Base-by-base conservation (phyloP, 192 early-diverging fungal genomes). In the Coemansia reversa region DNA sequence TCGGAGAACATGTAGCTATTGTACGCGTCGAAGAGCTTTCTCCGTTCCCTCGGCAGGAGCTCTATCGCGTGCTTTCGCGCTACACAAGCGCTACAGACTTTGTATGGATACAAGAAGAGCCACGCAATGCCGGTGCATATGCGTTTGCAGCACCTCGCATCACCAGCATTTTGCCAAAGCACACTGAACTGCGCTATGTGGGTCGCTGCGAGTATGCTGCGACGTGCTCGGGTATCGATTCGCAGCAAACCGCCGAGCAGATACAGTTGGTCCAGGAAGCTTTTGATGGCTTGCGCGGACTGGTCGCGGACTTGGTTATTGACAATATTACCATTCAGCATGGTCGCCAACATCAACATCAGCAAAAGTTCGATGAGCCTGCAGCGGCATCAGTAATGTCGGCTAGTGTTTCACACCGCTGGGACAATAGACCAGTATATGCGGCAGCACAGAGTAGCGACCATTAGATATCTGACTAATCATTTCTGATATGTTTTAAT, bases 121-220 rank as follows among this genome's bases (percentile, higher is more conserved):
- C 94, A 23, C 89, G 95, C 75, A 98, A 98, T 66, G 86, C 90
- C 50, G 96, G 96, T 22, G 89, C 92, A 14, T 98, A 91, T 70
- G 83, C 88, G 14, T 98, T 93, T 83, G 86, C 91, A 30, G 90
- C 84, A 39, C 95, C 93, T 25, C 83, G 96, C 47, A 80, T 98
- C 69, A 76, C 84, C 62, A 83, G 86, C 55, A 57, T 96, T 29
- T 60, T 97, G 47, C 92, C 94, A 9, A 57, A 65, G 45, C 65
- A 75, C 39, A 65, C 72, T 42, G 51, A 81, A 59, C 62, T 92
- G 39, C 72, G 82, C 19, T 96, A 93, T 72, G 87, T 93, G 60
- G 93, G 94, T 49, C 83, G 94, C 50, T 66, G 61, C 8, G 75
- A 91, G 16, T 78, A 85, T 8, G 89, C 92, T 16, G 92, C 93